phyloP scores from a whole-genome alignment of 768 basidiomycete species.

The Leccinum rimulosum region DNA sequence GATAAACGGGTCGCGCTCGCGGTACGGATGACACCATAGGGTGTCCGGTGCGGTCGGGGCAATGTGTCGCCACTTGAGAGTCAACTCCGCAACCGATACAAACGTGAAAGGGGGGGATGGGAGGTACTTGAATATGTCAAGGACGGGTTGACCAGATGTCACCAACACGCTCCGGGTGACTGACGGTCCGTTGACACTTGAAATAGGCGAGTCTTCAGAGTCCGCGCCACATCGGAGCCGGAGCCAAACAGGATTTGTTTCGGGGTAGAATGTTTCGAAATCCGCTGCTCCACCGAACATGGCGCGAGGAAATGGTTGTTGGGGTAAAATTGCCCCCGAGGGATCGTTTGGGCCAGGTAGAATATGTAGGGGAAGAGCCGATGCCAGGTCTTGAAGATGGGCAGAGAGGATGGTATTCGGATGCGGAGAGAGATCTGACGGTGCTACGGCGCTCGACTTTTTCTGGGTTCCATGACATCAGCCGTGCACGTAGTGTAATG shows the following conservation, averaged over 20 bases:
- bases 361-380: conserved; percentile 80
- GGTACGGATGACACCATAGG: conserved; percentile 96
- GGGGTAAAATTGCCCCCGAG: conserved; percentile 84
- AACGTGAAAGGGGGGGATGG: conserved; percentile 67
- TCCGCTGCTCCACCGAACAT: conserved; percentile 73
- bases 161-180: conserved; percentile 63
- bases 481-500: background rate
- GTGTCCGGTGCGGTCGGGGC: conserved; percentile 99
- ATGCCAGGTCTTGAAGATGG: conserved; percentile 71
- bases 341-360: conserved; percentile 89
- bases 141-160: conserved; percentile 90
- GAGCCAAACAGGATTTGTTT: conserved; percentile 90
- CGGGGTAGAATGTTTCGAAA: conserved; percentile 64
- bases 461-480: conserved; percentile 42
- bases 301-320: conserved; percentile 87
- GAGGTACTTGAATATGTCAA: conserved; percentile 95
- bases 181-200: conserved; percentile 13
- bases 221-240: conserved; percentile 50
- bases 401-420: conserved; percentile 69
- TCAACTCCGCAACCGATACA: conserved; percentile 70
- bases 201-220: conserved; percentile 20
- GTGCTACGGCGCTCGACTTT: conserved; percentile 58
- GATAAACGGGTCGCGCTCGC: conserved; percentile 84
- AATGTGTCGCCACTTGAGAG: conserved; percentile 91
- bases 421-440: conserved; percentile 61